phyloP scores from a whole-genome alignment of 805 yeast genomes.

The Tetrapisispora namnaoensis region DNA sequence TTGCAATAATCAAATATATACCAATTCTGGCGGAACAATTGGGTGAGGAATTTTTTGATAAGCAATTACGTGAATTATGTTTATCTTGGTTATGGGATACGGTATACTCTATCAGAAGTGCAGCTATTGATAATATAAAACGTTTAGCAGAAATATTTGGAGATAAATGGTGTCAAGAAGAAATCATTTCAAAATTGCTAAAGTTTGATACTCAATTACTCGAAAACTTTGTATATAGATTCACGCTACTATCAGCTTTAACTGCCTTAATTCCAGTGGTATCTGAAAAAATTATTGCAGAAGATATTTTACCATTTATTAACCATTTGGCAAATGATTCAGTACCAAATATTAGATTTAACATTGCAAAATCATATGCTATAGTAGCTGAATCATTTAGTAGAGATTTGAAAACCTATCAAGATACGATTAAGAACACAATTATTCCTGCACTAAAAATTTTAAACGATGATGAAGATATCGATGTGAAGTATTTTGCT shows the following conservation, averaged over 20 bases:
- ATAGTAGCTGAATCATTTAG: constrained; percentile 46
- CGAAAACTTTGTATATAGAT: constrained; percentile 77
- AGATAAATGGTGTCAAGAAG: constrained; percentile 82
- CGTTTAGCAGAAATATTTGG: constrained; percentile 83
- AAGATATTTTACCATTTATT: constrained; percentile 71
- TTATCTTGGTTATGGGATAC: constrained; percentile 98
- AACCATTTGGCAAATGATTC: constrained; percentile 62
- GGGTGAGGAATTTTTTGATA: constrained; percentile 87
- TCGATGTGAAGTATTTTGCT: constrained; percentile 85
- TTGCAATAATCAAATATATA: constrained; percentile 93
- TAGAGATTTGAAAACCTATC: constrained; percentile 16
- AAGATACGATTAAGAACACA: constrained; percentile 36
- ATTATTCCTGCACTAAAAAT: constrained; percentile 57
- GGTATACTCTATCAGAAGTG: constrained; percentile 91
- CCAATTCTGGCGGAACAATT: constrained; percentile 91
- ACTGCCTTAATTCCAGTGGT: constrained; percentile 72
- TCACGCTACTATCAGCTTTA: constrained; percentile 83
- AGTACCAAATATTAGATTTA: constrained; percentile 93
- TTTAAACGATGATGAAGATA: constrained; percentile 64
- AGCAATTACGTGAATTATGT: constrained; percentile 81
- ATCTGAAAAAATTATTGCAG: constrained; percentile 42
- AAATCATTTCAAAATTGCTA: constrained; percentile 70
- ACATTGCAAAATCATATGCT: constrained; percentile 79
- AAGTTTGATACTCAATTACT: constrained; percentile 33
- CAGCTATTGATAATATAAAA: constrained; percentile 79